phyloP scores from a whole-genome alignment of 1,284 basidiomycete species.

The Mycena citricolor region DNA sequence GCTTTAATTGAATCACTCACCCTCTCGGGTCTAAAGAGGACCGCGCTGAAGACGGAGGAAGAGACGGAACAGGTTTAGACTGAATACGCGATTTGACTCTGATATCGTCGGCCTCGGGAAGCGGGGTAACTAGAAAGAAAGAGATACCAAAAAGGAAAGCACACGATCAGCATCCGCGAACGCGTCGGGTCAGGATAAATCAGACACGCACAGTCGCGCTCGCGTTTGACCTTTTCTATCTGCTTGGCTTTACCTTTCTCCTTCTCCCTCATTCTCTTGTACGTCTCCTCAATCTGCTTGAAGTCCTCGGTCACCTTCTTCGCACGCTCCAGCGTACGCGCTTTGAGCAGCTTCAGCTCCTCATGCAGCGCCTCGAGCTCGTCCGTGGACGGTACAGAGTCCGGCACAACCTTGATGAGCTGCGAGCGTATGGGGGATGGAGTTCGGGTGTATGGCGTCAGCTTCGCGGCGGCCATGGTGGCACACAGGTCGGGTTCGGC shows the following conservation, averaged over 20 bases:
- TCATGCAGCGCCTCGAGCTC: constrained; percentile 67
- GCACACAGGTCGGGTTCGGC: not conserved
- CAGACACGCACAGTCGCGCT: constrained; percentile 64
- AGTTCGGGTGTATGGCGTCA: constrained; percentile 42
- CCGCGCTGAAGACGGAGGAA: constrained; percentile 38
- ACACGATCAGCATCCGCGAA: constrained; percentile 20
- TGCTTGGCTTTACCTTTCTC: constrained; percentile 74
- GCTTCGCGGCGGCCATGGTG: constrained; percentile 52
- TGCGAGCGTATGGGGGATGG: constrained; percentile 50
- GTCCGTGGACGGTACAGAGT: constrained; percentile 65
- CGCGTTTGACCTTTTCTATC: constrained; percentile 65
- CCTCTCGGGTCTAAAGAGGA: constrained; percentile 42
- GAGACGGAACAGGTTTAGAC: constrained; percentile 37
- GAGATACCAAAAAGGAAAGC: constrained; percentile 17
- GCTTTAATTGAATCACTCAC: constrained; percentile 28
- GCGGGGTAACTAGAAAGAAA: constrained; percentile 46
- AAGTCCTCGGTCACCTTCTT: constrained; percentile 72
- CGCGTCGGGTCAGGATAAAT: constrained; percentile 13
- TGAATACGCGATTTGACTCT: constrained; percentile 41
- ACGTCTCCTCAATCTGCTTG: constrained; percentile 64
- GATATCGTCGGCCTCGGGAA: constrained; percentile 47
- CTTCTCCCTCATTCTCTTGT: constrained; percentile 69
- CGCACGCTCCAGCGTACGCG: constrained; percentile 55
- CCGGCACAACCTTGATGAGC: constrained; percentile 59
- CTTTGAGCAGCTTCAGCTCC: constrained; percentile 57